A percentile compares a stretch with the other conserved stretches of the same genome.
phyloP scores from a whole-genome alignment of 2,329 filamentous ascomycete species.

The Paramyrothecium roridum region DNA sequence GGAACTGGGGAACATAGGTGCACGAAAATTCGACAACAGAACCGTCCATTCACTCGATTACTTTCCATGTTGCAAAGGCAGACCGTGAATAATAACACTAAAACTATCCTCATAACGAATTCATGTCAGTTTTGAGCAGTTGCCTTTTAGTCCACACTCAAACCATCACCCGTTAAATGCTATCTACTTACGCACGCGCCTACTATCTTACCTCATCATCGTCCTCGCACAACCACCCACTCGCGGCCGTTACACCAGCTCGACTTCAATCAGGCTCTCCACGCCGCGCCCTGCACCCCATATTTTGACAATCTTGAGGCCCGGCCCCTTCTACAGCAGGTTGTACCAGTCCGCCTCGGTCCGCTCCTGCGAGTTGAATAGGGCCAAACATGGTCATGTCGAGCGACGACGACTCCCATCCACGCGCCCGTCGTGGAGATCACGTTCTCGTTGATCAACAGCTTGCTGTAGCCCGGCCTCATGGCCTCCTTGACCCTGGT shows the following conservation, averaged over 20 bases:
- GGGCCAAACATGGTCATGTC: conserved; percentile 32
- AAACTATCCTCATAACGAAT: too few species aligned
- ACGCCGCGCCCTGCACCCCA: conserved; percentile 26
- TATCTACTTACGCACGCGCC: too few species aligned
- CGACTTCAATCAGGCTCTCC: conserved; percentile 35
- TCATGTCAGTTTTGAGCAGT: too few species aligned
- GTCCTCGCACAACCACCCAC: neutral
- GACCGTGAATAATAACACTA: too few species aligned
- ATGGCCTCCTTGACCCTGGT: conserved; percentile 27
- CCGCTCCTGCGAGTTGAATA: conserved; percentile 29
- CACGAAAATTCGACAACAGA: too few species aligned
- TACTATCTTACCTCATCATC: neutral
- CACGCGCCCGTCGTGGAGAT: conserved; percentile 26
- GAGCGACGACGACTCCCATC: conserved; percentile 31
- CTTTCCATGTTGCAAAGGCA: too few species aligned
- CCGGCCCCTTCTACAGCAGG: conserved; percentile 24
- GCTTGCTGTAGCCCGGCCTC: conserved; percentile 31
- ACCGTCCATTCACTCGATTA: too few species aligned
- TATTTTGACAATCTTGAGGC: conserved; percentile 30
- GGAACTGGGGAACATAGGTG: too few species aligned
- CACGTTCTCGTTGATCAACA: conserved; percentile 35
- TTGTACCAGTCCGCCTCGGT: conserved; percentile 30
- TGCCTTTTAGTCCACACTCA: too few species aligned
- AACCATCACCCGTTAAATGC: too few species aligned
- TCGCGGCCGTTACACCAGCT: conserved; percentile 11